Percentiles rank a stretch among this genome's conserved stretches.
These are phyloP conservation scores for Plasmodium ovale DNA, from an alignment of 169 alveolate species.

Conservation along the genomic window DNA sequence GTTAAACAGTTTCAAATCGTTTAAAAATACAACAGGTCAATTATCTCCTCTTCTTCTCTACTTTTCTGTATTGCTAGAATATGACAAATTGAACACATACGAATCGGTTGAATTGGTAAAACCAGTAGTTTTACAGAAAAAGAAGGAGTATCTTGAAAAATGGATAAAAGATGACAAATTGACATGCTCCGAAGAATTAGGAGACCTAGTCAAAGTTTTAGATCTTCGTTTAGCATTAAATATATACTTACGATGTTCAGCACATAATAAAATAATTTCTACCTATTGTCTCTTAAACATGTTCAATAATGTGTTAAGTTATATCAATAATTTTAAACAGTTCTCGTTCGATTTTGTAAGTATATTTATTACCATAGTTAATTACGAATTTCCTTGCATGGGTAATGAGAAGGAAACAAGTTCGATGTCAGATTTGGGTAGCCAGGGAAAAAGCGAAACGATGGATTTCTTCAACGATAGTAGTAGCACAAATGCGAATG, in stretches of 20 bases:
- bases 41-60: slow-evolving; percentile 95
- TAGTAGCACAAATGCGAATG: slow-evolving; percentile 14
- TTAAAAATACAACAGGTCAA: slow-evolving; percentile 53
- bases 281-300: slow-evolving; percentile 94
- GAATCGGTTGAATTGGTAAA: slow-evolving; percentile 98
- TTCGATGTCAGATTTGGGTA: slow-evolving; percentile 74
- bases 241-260: slow-evolving; percentile 85
- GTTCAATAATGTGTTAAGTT: slow-evolving; percentile 95
- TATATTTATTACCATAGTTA: slow-evolving; percentile 78
- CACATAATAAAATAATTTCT: slow-evolving; percentile 88
- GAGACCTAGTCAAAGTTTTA: slow-evolving; percentile 93
- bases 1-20: slow-evolving; percentile 65
- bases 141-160: slow-evolving; percentile 92
- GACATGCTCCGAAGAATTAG: slow-evolving; percentile 97
- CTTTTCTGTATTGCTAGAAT: slow-evolving; percentile 97
- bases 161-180: slow-evolving; percentile 98
- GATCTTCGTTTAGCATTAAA: slow-evolving; percentile 95
- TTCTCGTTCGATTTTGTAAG: slow-evolving; percentile 84
- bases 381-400: slow-evolving; percentile 79
- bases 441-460: slow-evolving; percentile 70
- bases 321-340: slow-evolving; percentile 84
- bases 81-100: slow-evolving; percentile 94
- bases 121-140: slow-evolving; percentile 96
- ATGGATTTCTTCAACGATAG: slow-evolving; percentile 71
- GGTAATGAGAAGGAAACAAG: slow-evolving; percentile 81